Evolutionary conservation across 768 basidiomycete species (phyloP), one percentile per base, ranked within the genome.

Genomic region (Gautieria morchelliformis): DNA sequence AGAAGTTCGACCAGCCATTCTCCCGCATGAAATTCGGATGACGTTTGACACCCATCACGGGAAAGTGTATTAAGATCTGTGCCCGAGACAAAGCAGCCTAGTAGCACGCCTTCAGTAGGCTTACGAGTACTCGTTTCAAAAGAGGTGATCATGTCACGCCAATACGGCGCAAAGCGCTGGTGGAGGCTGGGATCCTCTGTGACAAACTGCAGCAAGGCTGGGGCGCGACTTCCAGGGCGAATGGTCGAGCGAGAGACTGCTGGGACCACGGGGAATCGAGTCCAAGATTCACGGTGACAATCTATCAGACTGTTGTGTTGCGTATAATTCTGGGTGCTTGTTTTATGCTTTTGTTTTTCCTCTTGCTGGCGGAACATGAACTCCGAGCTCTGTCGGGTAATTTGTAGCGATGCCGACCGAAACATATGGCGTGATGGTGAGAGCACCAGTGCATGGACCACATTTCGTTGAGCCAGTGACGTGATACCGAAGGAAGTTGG

Each of bases 1-100:
- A 84, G 59, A 8, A 84, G 64, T 14, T 82, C 78, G 0, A 79
- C 80, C 0, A 84, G 64, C 84, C 84, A 84, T 64, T 85, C 81
- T 37, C 83, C 83, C 0, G 72, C 71, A 14, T 70, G 69, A 59
- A 76, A 78, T 4, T 61, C 60, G 3, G 80, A 79, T 3, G 41
- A 70, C 54, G 11, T 65, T 27, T 5, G 27, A 5, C 27, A 60
- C 68, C 70, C 70, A 2, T 47, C 61, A 7, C 44, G 30, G 33
- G 56, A n/a, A 49, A 77, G 70, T 4, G 64, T 59, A 1, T 63
- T 32, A 24, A 71, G 72, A 5, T 35, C 3, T 11, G 57, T 27
- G 5, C 74, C 67, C 0, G 64, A 65, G 1, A 80, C 69, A 5
- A 52, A 58, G 12, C 78, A 70, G 2, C 64, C 67, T 50, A 69